phyloP scores from a whole-genome alignment of 2,329 filamentous ascomycete genomes.

The Emergomyces pasteurianus region DNA sequence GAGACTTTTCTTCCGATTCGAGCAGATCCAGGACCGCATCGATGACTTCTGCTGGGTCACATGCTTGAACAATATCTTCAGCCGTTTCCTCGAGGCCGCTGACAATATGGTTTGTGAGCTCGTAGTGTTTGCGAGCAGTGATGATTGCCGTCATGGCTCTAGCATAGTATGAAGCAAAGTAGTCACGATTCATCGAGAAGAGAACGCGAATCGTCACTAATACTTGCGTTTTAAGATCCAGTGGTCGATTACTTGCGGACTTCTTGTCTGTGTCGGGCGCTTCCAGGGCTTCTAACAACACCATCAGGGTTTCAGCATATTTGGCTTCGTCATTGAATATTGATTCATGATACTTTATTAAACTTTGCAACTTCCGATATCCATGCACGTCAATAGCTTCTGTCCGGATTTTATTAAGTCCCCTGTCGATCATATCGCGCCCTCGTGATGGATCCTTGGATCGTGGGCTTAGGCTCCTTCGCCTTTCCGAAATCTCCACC shows the following conservation, averaged over 20 bases:
- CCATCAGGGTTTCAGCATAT: slow-evolving; percentile 27
- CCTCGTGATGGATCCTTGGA: slow-evolving; percentile 28
- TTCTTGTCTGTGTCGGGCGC: slow-evolving; percentile 18
- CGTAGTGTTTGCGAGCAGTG: slow-evolving; percentile 26
- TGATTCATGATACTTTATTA: slow-evolving; percentile 27
- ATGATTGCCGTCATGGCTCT: slow-evolving; percentile 26
- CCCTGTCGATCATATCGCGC: slow-evolving; percentile 28
- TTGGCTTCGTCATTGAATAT: slow-evolving; percentile 25
- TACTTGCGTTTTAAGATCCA: slow-evolving; percentile 33
- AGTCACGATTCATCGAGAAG: slow-evolving; percentile 23
- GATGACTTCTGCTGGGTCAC: slow-evolving; percentile 19
- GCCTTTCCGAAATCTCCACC: slow-evolving; percentile 17
- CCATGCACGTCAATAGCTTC: slow-evolving; percentile 29
- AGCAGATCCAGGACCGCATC: slow-evolving; percentile 23
- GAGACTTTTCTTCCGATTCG: slow-evolving; percentile 20
- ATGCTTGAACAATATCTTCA: slow-evolving; percentile 23
- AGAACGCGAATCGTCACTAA: slow-evolving; percentile 30
- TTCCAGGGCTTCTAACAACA: slow-evolving; percentile 28
- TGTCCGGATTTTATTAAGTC: slow-evolving; percentile 24
- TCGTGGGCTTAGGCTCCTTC: slow-evolving; percentile 26
- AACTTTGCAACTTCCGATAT: slow-evolving; percentile 31
- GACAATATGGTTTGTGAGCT: slow-evolving; percentile 28
- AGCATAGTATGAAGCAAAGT: slow-evolving; percentile 25
- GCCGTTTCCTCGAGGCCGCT: slow-evolving; percentile 28
- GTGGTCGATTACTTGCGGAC: slow-evolving; percentile 13